A percentile compares a stretch with the other conserved stretches of the same genome.
These are phyloP conservation scores for Fusarium nisikadoi DNA, from an alignment of 2,329 filamentous ascomycete genomes.

Conservation along the genomic window DNA sequence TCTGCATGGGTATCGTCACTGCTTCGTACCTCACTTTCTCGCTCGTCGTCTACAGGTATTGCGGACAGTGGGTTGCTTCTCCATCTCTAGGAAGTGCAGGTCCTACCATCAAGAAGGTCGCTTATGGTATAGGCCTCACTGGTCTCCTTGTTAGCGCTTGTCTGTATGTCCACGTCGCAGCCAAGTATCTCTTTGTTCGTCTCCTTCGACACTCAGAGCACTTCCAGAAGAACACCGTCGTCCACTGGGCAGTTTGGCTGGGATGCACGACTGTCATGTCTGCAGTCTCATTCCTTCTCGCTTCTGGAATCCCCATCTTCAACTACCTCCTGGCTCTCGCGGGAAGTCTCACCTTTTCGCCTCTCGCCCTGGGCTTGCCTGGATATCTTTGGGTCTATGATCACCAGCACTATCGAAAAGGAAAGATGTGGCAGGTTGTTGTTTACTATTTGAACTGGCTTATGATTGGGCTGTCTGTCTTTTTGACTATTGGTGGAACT, in stretches of 20 bases:
- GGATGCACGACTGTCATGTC: constrained; percentile 43
- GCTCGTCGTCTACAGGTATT: constrained; percentile 47
- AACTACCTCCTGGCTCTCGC: constrained; percentile 50
- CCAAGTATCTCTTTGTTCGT: constrained; percentile 55
- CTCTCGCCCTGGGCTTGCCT: constrained; percentile 45
- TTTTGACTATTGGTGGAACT: constrained; percentile 16
- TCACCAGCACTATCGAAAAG: constrained; percentile 21
- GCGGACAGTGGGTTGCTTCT: constrained; percentile 45
- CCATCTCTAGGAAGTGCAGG: constrained; percentile 47
- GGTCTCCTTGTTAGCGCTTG: constrained; percentile 47
- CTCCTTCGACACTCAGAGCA: constrained; percentile 51
- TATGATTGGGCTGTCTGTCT: constrained; percentile 11
- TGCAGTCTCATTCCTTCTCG: constrained; percentile 35
- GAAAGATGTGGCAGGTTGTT: constrained; percentile 2
- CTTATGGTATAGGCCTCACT: constrained; percentile 47
- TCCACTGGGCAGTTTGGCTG: constrained; percentile 53
- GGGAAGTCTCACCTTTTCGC: constrained; percentile 46
- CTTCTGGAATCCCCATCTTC: constrained; percentile 41
- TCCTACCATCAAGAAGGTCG: constrained; percentile 47
- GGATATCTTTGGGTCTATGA: constrained; percentile 41
- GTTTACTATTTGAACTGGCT: constrained; percentile 21
- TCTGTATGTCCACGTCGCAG: constrained; percentile 52
- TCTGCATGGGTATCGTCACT: constrained; percentile 40
- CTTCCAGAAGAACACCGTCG: constrained; percentile 48
- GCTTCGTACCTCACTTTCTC: constrained; percentile 45